phyloP scores from a whole-genome alignment of 164 flowering plant genomes.

The Vitis rotundifolia region DNA sequence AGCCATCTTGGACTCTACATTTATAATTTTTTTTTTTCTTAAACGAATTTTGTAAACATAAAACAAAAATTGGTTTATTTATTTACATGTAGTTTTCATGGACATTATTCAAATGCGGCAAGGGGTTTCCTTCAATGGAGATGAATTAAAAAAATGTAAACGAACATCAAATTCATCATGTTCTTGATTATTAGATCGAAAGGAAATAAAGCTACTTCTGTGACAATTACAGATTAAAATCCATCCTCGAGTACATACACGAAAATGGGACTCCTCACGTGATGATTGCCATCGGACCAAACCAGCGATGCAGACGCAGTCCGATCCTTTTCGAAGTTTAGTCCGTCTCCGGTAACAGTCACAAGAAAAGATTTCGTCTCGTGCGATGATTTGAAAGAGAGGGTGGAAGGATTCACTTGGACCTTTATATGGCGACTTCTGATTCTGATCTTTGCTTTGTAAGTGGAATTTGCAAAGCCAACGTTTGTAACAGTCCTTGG shows the following conservation, averaged over 20 bases:
- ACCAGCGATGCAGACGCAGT: neutral
- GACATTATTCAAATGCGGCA: no score
- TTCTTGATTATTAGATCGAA: no score
- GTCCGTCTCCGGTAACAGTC: neutral
- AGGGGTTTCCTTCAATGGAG: no score
- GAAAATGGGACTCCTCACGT: slow-evolving; percentile 8
- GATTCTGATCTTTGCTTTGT: neutral
- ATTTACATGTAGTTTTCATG: no score
- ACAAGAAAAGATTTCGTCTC: slow-evolving; percentile 6
- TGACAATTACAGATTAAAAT: no score
- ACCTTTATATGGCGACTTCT: neutral
- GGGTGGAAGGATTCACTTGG: neutral
- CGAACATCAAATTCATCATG: no score
- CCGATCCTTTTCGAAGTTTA: neutral
- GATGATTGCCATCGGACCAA: slow-evolving; percentile 3
- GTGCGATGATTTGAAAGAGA: slow-evolving; percentile 6
- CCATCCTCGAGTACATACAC: slow-evolving; percentile 1
- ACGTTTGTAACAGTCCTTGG: neutral
- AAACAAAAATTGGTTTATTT: no score
- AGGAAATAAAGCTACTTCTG: no score
- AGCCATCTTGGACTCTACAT: no score
- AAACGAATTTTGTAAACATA: no score
- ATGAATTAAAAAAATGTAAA: no score
- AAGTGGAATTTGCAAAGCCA: neutral
- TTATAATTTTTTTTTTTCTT: no score